Percentiles rank a stretch among this genome's conserved stretches.
These are phyloP conservation scores for Cicer chorassanicum DNA, from an alignment of 306 rosid genomes.

Conservation along the genomic window DNA sequence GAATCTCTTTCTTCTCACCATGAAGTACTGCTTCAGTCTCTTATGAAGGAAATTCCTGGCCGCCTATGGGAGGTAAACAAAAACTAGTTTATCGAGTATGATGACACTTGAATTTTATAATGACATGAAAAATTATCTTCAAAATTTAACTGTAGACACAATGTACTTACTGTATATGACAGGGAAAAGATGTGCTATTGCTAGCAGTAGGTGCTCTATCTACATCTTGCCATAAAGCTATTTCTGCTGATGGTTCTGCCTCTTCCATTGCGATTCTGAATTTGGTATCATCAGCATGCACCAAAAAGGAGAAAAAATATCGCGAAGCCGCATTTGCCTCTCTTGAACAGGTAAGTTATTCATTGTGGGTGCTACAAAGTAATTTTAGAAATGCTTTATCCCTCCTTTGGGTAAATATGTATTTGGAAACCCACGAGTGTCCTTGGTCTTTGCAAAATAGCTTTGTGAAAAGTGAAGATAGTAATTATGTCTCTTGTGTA, in stretches of 20 bases:
- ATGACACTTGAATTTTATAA: slow-evolving; percentile 35
- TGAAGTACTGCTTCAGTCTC: slow-evolving; percentile 72
- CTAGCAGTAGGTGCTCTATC: slow-evolving; percentile 80
- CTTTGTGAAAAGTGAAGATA: slow-evolving; percentile 18
- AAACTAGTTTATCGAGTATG: slow-evolving; percentile 25
- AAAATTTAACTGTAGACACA: slow-evolving; percentile 19
- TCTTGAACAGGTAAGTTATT: slow-evolving; percentile 75
- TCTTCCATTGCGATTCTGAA: slow-evolving; percentile 72
- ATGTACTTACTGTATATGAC: slow-evolving; percentile 46
- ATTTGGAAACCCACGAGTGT: slow-evolving; percentile 14
- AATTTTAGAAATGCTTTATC: slow-evolving; percentile 19
- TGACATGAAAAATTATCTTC: slow-evolving; percentile 16
- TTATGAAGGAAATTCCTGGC: slow-evolving; percentile 89
- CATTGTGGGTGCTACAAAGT: slow-evolving; percentile 31
- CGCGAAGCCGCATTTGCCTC: slow-evolving; percentile 86
- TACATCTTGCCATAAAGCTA: slow-evolving; percentile 76
- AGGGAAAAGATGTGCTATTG: slow-evolving; percentile 91
- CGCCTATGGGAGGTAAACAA: slow-evolving; percentile 91
- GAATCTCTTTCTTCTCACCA: slow-evolving; percentile 79
- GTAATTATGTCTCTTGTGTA: slow-evolving; percentile 1
- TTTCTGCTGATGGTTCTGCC: slow-evolving; percentile 59
- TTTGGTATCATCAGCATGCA: slow-evolving; percentile 74
- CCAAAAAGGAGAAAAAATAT: slow-evolving; percentile 76
- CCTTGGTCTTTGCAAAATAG: slow-evolving; percentile 20
- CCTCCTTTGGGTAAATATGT: slow-evolving; percentile 25